Conservation (phyloP, 306 rosid species). For the Casuarina cunninghamiana region DNA sequence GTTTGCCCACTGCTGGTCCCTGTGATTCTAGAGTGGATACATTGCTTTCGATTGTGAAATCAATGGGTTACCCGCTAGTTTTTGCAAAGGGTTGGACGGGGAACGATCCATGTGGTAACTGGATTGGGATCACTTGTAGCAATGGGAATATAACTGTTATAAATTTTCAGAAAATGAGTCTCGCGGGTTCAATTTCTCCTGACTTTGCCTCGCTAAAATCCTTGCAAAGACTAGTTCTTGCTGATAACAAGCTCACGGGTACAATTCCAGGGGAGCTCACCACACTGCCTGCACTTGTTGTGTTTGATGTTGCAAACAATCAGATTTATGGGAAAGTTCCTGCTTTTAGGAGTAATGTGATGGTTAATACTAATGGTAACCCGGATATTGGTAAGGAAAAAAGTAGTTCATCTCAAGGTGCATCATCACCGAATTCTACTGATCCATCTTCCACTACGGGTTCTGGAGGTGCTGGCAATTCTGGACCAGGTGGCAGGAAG, state of each 20-base stretch:
- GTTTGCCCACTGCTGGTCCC: conserved; percentile 52
- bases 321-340: conserved; percentile 64
- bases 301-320: conserved; percentile 66
- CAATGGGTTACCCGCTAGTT: conserved; percentile 64
- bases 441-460: conserved; percentile 19
- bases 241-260: conserved; percentile 74
- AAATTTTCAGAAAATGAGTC: conserved; percentile 80
- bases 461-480: conserved; percentile 28
- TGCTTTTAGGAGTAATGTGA: conserved; percentile 52
- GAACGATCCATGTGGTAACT: conserved; percentile 69
- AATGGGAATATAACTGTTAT: conserved; percentile 54
- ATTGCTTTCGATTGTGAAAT: conserved; percentile 52
- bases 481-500: conserved; percentile 44
- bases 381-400: conserved; percentile 61
- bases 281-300: conserved; percentile 54
- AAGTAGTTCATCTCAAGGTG: conserved; percentile 30
- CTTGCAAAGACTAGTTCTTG: conserved; percentile 58
- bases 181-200: conserved; percentile 62
- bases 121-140: conserved; percentile 74
- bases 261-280: conserved; percentile 58
- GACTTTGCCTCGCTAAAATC: conserved; percentile 55
- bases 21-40: conserved; percentile 60
- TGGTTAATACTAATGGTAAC: conserved; percentile 51
- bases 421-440: conserved; percentile 25
- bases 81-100: conserved; percentile 78